A percentile compares a stretch with the other conserved stretches of the same genome.
Evolutionary conservation across 2,329 filamentous ascomycete species (phyloP).

Genomic region (Thermoascus crustaceus): DNA sequence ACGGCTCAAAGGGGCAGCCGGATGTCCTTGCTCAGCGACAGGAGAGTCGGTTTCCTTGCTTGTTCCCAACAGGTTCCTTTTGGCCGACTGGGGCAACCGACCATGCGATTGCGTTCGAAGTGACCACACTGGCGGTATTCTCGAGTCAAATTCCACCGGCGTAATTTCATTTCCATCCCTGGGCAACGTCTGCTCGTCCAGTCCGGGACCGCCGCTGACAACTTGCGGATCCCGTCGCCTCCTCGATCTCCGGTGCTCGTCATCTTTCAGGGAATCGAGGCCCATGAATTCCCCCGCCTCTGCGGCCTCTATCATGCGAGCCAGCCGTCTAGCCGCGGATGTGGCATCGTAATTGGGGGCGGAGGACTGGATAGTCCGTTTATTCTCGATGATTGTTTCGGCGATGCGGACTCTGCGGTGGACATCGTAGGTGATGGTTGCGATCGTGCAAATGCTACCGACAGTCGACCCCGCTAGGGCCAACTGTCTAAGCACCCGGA

Average conservation of each 20-base stretch:
- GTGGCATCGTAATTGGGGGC: slow-evolving; percentile 36
- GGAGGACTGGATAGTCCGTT: slow-evolving; percentile 33
- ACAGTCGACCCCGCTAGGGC: slow-evolving; percentile 25
- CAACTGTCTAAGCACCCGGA: slow-evolving; percentile 33
- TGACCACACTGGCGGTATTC: background rate
- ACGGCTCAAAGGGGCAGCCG: no score
- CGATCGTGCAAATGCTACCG: slow-evolving; percentile 33
- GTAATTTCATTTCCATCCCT: no score
- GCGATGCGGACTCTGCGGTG: slow-evolving; percentile 33
- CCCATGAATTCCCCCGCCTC: slow-evolving; percentile 37
- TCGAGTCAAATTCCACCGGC: no score
- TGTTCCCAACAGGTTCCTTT: no score
- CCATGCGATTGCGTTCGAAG: no score
- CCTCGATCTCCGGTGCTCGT: slow-evolving; percentile 6
- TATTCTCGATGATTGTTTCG: slow-evolving; percentile 37
- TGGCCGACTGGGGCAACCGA: no score
- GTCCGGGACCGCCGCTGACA: background rate
- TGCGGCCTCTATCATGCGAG: slow-evolving; percentile 37
- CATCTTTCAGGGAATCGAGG: slow-evolving; percentile 27
- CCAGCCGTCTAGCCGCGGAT: slow-evolving; percentile 27
- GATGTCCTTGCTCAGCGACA: no score
- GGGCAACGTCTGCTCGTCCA: background rate
- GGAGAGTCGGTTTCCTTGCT: no score
- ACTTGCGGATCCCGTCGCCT: background rate
- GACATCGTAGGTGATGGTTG: slow-evolving; percentile 35